Evolutionary conservation across 176 grass and related monocot genomes (phyloP).

Genomic region (Carex myosuroides): DNA sequence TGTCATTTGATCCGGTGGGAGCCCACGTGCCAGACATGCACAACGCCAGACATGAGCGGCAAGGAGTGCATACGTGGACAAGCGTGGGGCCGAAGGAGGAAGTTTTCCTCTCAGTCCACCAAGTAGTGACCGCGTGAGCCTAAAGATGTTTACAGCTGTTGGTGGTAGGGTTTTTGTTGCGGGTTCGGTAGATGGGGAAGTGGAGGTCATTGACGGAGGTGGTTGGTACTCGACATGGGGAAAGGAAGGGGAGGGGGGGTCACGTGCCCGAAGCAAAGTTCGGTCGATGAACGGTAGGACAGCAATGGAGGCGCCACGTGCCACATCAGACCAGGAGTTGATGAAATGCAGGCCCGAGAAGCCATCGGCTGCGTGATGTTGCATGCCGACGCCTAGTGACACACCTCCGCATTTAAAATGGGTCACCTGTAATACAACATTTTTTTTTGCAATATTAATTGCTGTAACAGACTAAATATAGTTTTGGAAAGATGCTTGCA

Average conservation of each 20-base stretch:
- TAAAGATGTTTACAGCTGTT: constrained; percentile 73
- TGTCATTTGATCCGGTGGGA: constrained; percentile 56
- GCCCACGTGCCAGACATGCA: constrained; percentile 55
- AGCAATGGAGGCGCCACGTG: constrained; percentile 44
- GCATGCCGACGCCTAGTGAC: constrained; percentile 85
- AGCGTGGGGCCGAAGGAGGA: constrained; percentile 24
- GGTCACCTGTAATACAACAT: constrained; percentile 51
- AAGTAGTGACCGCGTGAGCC: constrained; percentile 46
- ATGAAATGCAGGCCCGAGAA: constrained; percentile 82
- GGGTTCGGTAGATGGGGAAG: neutral
- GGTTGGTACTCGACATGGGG: constrained; percentile 77
- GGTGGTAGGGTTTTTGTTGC: constrained; percentile 23
- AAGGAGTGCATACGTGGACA: constrained; percentile 56
- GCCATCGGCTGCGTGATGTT: constrained; percentile 76
- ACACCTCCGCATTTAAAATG: constrained; percentile 80
- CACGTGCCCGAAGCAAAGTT: constrained; percentile 49
- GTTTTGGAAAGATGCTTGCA: neutral
- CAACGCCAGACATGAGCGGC: constrained; percentile 79
- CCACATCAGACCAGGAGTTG: constrained; percentile 81
- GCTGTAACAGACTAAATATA: neutral
- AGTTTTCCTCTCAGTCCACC: constrained; percentile 20
- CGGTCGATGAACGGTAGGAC: constrained; percentile 59
- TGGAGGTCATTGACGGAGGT: constrained; percentile 49
- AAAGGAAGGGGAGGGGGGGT: constrained; percentile 57
- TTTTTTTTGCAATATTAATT: neutral